Conservation (phyloP, 768 basidiomycete genomes). For the Psilocybe subaeruginosa region DNA sequence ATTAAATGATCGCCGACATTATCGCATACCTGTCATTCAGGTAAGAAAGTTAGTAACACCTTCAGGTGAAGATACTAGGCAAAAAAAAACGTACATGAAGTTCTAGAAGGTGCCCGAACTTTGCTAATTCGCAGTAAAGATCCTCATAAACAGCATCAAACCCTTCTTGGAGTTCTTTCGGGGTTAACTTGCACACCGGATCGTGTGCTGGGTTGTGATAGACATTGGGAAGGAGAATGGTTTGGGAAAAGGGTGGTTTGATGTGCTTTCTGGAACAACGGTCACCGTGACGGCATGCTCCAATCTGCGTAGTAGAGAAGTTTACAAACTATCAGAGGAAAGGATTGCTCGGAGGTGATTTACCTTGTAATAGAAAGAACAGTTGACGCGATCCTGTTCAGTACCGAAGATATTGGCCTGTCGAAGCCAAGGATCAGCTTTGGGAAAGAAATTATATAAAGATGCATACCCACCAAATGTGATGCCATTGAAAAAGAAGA, state of each 20-base stretch:
- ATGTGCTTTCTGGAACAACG: conserved; percentile 99
- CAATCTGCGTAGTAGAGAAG: conserved; percentile 64
- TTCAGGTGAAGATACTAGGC: neutral
- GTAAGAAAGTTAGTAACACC: conserved; percentile 8
- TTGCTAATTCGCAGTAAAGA: conserved; percentile 90
- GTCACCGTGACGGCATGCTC: conserved; percentile 97
- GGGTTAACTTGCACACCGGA: conserved; percentile 84
- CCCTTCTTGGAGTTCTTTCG: conserved; percentile 88
- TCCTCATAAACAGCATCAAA: conserved; percentile 96
- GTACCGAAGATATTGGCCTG: conserved; percentile 96
- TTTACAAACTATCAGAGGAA: conserved; percentile 12
- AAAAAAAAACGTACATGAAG: conserved; percentile 70
- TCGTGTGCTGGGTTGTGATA: conserved; percentile 98
- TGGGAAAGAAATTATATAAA: neutral
- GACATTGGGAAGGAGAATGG: conserved; percentile 94
- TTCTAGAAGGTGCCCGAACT: conserved; percentile 95
- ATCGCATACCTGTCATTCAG: conserved; percentile 78
- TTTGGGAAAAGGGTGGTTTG: conserved; percentile 96
- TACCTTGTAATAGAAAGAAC: conserved; percentile 98
- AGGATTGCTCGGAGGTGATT: conserved; percentile 22
- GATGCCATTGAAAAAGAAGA: conserved; percentile 54
- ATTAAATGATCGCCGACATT: conserved; percentile 99
- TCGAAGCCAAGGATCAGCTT: conserved; percentile 8
- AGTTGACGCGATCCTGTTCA: conserved; percentile 95
- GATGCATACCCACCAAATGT: conserved; percentile 62